Conservation (phyloP, 148 eudicot species). For the Chenopodium formosanum region DNA sequence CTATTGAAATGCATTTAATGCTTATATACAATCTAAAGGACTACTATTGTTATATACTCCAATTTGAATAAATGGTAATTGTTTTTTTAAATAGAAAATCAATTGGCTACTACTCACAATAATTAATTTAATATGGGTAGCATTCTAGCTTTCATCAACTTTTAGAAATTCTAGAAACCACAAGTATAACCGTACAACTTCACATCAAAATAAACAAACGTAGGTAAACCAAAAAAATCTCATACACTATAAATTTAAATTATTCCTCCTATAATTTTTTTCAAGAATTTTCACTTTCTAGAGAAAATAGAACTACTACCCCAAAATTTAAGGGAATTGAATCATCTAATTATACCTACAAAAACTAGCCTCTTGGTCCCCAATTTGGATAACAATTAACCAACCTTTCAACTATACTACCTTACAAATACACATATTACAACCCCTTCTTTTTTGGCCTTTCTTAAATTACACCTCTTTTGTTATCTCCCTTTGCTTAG, state of each 20-base stretch:
- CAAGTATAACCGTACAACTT: constrained; percentile 4
- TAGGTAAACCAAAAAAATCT: constrained; percentile 12
- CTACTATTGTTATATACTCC: too few relatives aligned
- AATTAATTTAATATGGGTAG: too few relatives aligned
- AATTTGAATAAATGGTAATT: too few relatives aligned
- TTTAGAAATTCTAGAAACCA: not conserved
- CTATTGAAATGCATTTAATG: too few relatives aligned
- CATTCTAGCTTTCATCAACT: not conserved
- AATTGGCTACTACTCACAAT: too few relatives aligned
- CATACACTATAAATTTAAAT: not conserved
- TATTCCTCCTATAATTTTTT: not conserved
- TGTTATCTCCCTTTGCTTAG: too few relatives aligned
- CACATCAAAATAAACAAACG: constrained; percentile 4
- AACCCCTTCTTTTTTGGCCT: not conserved
- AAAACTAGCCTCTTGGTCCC: constrained; percentile 18
- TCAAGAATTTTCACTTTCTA: not conserved
- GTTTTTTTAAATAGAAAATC: too few relatives aligned
- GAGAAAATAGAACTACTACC: not conserved
- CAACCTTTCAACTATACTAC: constrained; percentile 13
- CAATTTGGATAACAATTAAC: constrained; percentile 19
- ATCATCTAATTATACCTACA: not conserved
- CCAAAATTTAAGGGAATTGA: not conserved
- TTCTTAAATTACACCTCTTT: too few relatives aligned
- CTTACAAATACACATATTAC: not conserved
- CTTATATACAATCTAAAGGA: too few relatives aligned